These are phyloP conservation scores for Lactarius quietus DNA, from an alignment of 768 basidiomycete species.

Conservation along the genomic window DNA sequence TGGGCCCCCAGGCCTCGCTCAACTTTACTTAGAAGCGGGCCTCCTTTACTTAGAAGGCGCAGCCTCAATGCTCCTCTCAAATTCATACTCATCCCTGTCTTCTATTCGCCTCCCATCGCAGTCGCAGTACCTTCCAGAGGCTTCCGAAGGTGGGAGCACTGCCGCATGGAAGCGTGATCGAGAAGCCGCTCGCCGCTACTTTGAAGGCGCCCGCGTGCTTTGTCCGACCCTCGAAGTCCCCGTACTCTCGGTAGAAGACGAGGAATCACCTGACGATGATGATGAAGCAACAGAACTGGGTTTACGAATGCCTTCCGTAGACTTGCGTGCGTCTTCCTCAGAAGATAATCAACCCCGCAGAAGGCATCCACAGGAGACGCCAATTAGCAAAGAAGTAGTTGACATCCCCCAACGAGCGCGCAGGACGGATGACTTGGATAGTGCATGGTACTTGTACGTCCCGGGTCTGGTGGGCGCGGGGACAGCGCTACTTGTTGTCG, in stretches of 20 bases:
- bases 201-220: conserved; percentile 62
- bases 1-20: conserved; percentile 61
- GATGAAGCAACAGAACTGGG: conserved; percentile 36
- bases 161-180: conserved; percentile 76
- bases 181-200: conserved; percentile 64
- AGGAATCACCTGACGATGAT: conserved; percentile 30
- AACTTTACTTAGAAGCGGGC: conserved; percentile 75
- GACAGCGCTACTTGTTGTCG: conserved; percentile 76
- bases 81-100: conserved; percentile 72
- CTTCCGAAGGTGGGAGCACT: conserved; percentile 44
- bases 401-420: conserved; percentile 35
- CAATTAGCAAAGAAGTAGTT: conserved; percentile 12
- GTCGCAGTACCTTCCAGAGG: conserved; percentile 12
- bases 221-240: conserved; percentile 68
- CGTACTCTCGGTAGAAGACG: conserved; percentile 48
- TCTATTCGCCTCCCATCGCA: conserved; percentile 64
- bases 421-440: conserved; percentile 59
- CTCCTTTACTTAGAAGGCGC: conserved; percentile 79
- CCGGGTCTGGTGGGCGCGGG: conserved; percentile 80
- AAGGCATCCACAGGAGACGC: conserved; percentile 21
- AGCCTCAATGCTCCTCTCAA: conserved; percentile 64
- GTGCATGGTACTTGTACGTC: conserved; percentile 75
- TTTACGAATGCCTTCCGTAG: conserved; percentile 68
- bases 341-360: conserved; percentile 28
- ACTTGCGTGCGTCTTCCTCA: conserved; percentile 33